Percentiles rank a stretch among this genome's conserved stretches.
Evolutionary conservation across 2,329 filamentous ascomycete species (phyloP).

Genomic region (Diaporthe vexans): DNA sequence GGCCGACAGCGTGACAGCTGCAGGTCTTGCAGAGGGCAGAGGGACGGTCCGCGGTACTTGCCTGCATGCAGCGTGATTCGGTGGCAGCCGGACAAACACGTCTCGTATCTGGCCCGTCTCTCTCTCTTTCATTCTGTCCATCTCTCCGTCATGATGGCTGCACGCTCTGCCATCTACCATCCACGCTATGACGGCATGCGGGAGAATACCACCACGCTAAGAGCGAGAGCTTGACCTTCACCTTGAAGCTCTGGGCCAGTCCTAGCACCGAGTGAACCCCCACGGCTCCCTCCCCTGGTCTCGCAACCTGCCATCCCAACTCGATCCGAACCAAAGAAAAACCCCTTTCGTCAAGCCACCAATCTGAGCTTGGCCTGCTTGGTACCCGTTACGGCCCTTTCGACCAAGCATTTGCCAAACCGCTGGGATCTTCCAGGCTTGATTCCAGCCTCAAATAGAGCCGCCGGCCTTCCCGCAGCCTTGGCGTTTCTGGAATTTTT

Average conservation of each 20-base stretch:
- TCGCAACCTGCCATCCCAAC: conserved; percentile 25
- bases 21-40: background rate
- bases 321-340: conserved; percentile 12
- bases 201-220: background rate
- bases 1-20: conserved; percentile 19
- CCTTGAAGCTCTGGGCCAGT: background rate
- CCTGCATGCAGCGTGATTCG: background rate
- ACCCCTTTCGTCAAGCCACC: conserved; percentile 29
- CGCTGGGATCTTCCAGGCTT: conserved; percentile 14
- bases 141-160: conserved; percentile 11
- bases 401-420: conserved; percentile 25
- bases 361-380: conserved; percentile 20
- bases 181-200: conserved; percentile 25
- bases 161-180: background rate
- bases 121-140: too few species aligned
- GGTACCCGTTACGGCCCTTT: background rate
- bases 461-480: conserved; percentile 16
- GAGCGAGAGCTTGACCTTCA: conserved; percentile 13
- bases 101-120: conserved; percentile 4
- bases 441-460: conserved; percentile 15
- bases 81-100: background rate
- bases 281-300: background rate
- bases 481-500: conserved; percentile 10
- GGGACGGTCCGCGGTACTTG: background rate
- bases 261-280: background rate